phyloP scores from a whole-genome alignment of 2,329 filamentous ascomycete species.

The Calonectria honghensis region DNA sequence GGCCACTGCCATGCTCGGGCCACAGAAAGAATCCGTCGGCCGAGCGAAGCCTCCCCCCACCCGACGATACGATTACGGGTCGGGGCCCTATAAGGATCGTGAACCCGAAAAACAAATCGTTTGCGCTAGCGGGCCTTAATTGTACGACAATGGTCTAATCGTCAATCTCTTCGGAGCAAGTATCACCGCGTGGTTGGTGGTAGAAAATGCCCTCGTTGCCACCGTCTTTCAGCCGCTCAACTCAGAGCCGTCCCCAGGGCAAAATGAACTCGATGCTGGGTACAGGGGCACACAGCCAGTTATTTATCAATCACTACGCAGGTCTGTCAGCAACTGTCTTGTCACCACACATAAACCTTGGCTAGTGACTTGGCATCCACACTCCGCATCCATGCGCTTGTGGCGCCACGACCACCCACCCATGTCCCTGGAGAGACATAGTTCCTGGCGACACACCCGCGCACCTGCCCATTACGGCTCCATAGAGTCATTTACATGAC shows the following conservation, averaged over 20 bases:
- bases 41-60: conserved; percentile 13
- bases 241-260: no score
- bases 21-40: conserved; percentile 34
- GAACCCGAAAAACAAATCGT: conserved; percentile 4
- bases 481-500: neutral
- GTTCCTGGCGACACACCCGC: conserved; percentile 1
- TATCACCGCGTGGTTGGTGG: neutral
- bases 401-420: conserved; percentile 11
- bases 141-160: neutral
- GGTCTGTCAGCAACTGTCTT: neutral
- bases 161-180: neutral
- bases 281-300: neutral
- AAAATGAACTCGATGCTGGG: neutral
- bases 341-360: neutral
- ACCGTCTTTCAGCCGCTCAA: neutral
- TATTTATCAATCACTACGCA: neutral
- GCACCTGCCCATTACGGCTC: neutral
- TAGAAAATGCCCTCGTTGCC: neutral
- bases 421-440: neutral
- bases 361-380: neutral
- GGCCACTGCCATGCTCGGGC: conserved; percentile 25
- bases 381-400: neutral
- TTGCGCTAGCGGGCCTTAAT: conserved; percentile 8
- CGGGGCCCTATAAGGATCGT: conserved; percentile 22
- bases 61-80: conserved; percentile 33